phyloP scores from a whole-genome alignment of 208 protist genomes.

The Sergeia podlipaevii region DNA sequence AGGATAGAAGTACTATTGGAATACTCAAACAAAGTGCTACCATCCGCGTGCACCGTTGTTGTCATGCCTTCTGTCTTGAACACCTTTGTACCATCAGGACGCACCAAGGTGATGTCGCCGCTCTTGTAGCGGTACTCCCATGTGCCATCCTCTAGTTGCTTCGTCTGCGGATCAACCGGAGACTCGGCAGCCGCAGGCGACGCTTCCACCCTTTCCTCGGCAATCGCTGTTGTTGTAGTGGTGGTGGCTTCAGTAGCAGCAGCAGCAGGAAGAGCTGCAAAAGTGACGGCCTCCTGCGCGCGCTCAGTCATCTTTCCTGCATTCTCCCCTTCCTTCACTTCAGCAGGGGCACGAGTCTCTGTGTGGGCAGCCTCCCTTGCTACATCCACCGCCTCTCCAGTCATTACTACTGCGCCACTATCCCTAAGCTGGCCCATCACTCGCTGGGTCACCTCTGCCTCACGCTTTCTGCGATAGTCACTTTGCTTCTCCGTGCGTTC shows the following conservation, averaged over 20 bases:
- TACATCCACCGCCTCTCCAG: slow-evolving; percentile 34
- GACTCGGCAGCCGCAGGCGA: background rate
- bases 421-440: slow-evolving; percentile 47
- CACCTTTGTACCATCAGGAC: slow-evolving; percentile 55
- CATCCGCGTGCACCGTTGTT: slow-evolving; percentile 64
- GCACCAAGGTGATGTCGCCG: slow-evolving; percentile 53
- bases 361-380: slow-evolving; percentile 6
- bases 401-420: slow-evolving; percentile 46
- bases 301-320: too few species aligned
- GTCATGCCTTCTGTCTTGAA: slow-evolving; percentile 52
- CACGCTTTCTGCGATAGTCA: slow-evolving; percentile 24
- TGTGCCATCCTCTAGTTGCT: slow-evolving; percentile 61
- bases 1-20: slow-evolving; percentile 67
- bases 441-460: slow-evolving; percentile 33
- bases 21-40: slow-evolving; percentile 76
- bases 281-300: too few species aligned
- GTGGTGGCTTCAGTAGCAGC: background rate
- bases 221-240: background rate
- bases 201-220: background rate
- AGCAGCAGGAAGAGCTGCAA: background rate
- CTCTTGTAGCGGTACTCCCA: slow-evolving; percentile 79
- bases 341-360: too few species aligned
- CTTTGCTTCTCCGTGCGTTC: slow-evolving; percentile 20
- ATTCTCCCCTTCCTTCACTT: too few species aligned
- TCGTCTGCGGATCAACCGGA: slow-evolving; percentile 25